These are phyloP conservation scores for Schizonepeta tenuifolia DNA, from an alignment of 257 asterid species.

Conservation along the genomic window DNA sequence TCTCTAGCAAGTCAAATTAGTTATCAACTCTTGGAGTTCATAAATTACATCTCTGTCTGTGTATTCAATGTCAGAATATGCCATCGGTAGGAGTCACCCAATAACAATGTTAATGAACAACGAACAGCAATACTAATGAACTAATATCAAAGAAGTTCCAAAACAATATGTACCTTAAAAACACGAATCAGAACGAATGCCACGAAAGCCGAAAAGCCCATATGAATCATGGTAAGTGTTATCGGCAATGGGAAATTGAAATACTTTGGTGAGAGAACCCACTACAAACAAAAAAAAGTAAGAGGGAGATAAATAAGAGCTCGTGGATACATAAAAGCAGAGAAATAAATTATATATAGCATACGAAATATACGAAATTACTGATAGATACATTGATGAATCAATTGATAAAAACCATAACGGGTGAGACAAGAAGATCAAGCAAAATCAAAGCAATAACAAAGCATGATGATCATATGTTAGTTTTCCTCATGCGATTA, in stretches of 20 bases:
- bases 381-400: conserved; percentile 14
- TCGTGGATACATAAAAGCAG: conserved; percentile 22
- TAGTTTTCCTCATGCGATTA: conserved; percentile 5
- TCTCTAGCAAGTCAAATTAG: conserved; percentile 6
- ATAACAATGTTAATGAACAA: conserved; percentile 14
- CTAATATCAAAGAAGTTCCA: conserved; percentile 6
- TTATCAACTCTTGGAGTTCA: background rate
- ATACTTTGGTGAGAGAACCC: conserved; percentile 98
- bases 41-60: background rate
- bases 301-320: conserved; percentile 25
- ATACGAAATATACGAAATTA: background rate
- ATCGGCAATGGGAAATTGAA: conserved; percentile 96
- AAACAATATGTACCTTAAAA: conserved; percentile 63
- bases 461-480: background rate
- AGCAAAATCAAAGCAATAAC: conserved; percentile 15
- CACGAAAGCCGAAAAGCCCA: conserved; percentile 97
- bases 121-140: conserved; percentile 18
- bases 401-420: background rate
- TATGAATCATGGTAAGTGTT: conserved; percentile 96
- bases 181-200: conserved; percentile 90
- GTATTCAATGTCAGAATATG: conserved; percentile 24
- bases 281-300: conserved; percentile 54
- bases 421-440: background rate
- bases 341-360: conserved; percentile 2
- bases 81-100: conserved; percentile 19